Conservation (phyloP, 192 early-diverging fungal genomes). For the Linnemannia schmuckeri region DNA sequence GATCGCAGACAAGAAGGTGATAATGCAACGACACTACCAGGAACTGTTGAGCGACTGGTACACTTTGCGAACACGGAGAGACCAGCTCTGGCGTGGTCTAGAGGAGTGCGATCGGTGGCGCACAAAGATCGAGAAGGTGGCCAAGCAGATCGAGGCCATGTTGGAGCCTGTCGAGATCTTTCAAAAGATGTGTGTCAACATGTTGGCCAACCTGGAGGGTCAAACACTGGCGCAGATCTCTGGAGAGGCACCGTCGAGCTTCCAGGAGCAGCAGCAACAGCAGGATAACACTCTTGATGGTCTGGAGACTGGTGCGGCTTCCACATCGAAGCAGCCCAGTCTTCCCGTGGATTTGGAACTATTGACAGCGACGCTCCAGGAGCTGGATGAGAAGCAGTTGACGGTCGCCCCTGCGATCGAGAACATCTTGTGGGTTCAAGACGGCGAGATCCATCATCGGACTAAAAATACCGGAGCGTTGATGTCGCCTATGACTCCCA, state of each 20-base stretch:
- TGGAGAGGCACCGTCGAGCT: neutral
- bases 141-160: conserved; percentile 52
- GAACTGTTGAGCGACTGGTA: conserved; percentile 31
- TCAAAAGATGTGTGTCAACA: conserved; percentile 43
- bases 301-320: neutral
- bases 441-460: conserved; percentile 49
- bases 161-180: conserved; percentile 54
- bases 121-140: conserved; percentile 50
- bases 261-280: neutral
- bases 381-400: conserved; percentile 51
- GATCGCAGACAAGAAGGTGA: conserved; percentile 41
- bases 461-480: conserved; percentile 8
- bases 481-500: conserved; percentile 29
- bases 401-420: conserved; percentile 36
- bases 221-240: conserved; percentile 6
- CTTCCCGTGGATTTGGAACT: conserved; percentile 28
- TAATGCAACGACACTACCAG: conserved; percentile 23
- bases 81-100: conserved; percentile 49
- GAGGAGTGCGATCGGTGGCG: conserved; percentile 53
- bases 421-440: conserved; percentile 58
- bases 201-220: conserved; percentile 25
- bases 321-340: neutral
- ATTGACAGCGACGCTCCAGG: conserved; percentile 31
- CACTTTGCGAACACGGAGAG: conserved; percentile 19
- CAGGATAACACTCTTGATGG: neutral